These are phyloP conservation scores for Kluyveromyces marxianus DNA, from an alignment of 1,139 yeast species.

Conservation along the genomic window DNA sequence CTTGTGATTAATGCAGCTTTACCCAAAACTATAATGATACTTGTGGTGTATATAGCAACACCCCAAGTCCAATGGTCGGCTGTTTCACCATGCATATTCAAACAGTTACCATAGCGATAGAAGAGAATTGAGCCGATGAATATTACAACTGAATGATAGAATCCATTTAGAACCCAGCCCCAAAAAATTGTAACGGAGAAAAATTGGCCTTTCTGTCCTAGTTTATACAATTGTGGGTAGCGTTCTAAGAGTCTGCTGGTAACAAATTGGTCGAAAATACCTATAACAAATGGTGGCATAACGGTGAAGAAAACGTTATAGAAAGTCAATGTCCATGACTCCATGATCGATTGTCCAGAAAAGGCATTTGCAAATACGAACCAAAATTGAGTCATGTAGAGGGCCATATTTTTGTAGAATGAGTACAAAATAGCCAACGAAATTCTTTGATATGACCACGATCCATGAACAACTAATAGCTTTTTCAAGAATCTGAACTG, in stretches of 20 bases:
- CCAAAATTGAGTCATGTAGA: constrained; percentile 98
- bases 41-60: constrained; percentile 78
- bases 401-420: constrained; percentile 88
- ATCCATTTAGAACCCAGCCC: constrained; percentile 97
- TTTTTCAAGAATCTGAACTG: constrained; percentile 84
- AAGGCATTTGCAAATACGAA: constrained; percentile 85
- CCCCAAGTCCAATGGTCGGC: constrained; percentile 97
- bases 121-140: constrained; percentile 68
- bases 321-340: constrained; percentile 95
- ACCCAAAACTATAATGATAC: constrained; percentile 83
- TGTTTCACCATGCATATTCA: constrained; percentile 55
- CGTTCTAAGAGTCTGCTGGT: constrained; percentile 82
- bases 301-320: constrained; percentile 96
- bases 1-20: constrained; percentile 90
- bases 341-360: constrained; percentile 93
- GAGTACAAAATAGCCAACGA: constrained; percentile 89
- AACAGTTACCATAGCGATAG: constrained; percentile 59
- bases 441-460: constrained; percentile 95
- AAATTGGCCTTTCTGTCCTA: constrained; percentile 83
- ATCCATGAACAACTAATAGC: constrained; percentile 83
- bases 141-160: constrained; percentile 83
- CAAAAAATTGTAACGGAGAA: constrained; percentile 89
- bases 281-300: constrained; percentile 90
- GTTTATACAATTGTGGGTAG: constrained; percentile 85
- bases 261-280: constrained; percentile 94